Conservation (phyloP, 2,329 filamentous ascomycete genomes). For the Sporothrix protearum region DNA sequence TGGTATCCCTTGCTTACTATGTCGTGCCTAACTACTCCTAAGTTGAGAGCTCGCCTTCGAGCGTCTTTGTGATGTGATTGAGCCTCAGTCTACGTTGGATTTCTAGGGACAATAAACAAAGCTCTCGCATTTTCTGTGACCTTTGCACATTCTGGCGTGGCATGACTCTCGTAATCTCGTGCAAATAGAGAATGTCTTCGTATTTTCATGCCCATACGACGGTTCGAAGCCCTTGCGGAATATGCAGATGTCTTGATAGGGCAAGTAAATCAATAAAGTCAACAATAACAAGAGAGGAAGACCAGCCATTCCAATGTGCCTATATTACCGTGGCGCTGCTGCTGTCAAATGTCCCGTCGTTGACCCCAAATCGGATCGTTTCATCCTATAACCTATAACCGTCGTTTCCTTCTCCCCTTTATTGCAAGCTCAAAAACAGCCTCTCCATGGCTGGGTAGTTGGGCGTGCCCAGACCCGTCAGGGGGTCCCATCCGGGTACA, state of each 20-base stretch:
- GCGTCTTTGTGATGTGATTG: too few species aligned
- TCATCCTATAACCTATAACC: not conserved
- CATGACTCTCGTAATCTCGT: too few species aligned
- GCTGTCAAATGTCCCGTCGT: not conserved
- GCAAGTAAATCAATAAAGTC: not conserved
- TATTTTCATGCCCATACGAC: not conserved
- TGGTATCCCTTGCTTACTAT: not conserved
- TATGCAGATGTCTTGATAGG: not conserved
- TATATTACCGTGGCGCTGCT: not conserved
- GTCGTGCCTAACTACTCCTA: not conserved
- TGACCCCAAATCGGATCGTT: not conserved
- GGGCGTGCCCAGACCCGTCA: conserved; percentile 32
- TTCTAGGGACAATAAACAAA: too few species aligned
- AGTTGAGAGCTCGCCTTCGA: too few species aligned
- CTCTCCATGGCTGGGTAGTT: conserved; percentile 35
- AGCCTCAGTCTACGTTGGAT: too few species aligned
- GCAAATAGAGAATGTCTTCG: too few species aligned
- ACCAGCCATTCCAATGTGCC: not conserved
- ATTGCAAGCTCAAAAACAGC: conserved; percentile 31
- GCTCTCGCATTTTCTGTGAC: not conserved
- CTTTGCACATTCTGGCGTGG: too few species aligned
- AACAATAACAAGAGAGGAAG: not conserved
- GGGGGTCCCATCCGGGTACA: conserved; percentile 31
- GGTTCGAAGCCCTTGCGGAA: not conserved
- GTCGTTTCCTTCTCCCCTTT: not conserved